Conservation (phyloP, 352 stramenopile species). For the Globisporangium parvum region DNA sequence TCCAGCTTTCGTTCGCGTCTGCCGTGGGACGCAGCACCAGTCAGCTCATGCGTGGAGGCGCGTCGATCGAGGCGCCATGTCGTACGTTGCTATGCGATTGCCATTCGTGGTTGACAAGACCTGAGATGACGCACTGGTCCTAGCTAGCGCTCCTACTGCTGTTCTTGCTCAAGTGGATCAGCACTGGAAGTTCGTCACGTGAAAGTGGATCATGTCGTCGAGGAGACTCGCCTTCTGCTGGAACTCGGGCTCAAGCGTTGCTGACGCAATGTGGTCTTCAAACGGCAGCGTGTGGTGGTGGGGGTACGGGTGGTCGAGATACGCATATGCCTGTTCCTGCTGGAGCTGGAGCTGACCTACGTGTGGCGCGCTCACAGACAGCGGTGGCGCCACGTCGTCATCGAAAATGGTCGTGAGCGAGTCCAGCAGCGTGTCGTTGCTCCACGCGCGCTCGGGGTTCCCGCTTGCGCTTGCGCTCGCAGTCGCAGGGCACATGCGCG, state of each 20-base stretch:
- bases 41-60: not conserved
- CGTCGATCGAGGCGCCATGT: no score
- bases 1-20: not conserved
- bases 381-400: conserved; percentile 10
- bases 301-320: not conserved
- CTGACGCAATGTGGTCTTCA: not conserved
- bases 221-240: conserved; percentile 20
- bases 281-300: not conserved
- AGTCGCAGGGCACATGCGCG: conserved; percentile 1
- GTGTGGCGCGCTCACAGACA: not conserved
- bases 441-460: conserved; percentile 5
- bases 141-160: no score
- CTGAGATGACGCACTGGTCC: no score
- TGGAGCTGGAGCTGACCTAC: not conserved
- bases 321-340: not conserved
- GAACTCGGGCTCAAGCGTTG: conserved; percentile 5
- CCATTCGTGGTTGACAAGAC: conserved; percentile 4
- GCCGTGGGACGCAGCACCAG: not conserved
- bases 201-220: conserved; percentile 47
- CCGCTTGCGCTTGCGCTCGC: not conserved
- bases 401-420: conserved; percentile 27
- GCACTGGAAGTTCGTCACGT: conserved; percentile 31
- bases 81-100: not conserved
- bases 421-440: conserved; percentile 13
- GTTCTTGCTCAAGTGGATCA: not conserved